phyloP scores from a whole-genome alignment of 1,284 basidiomycete genomes.

The Heterobasidion occidentale region DNA sequence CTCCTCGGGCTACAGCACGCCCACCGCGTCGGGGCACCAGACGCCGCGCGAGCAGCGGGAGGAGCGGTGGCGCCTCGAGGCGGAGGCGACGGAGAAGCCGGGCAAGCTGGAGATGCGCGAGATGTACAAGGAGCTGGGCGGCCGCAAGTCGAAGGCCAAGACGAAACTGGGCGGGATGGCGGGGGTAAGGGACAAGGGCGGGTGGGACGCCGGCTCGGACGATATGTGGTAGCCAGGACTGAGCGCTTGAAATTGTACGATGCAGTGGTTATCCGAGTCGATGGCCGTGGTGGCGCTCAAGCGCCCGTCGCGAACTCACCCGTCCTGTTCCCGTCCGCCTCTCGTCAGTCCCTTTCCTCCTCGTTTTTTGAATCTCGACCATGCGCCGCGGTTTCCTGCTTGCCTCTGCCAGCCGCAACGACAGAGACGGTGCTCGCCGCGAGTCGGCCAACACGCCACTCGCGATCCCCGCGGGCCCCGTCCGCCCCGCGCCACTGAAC shows the following conservation, averaged over 20 bases:
- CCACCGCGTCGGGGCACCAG: constrained; percentile 58
- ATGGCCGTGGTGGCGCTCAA: no score
- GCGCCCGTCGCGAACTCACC: no score
- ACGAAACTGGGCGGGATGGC: constrained; percentile 51
- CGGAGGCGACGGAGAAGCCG: constrained; percentile 43
- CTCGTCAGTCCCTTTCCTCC: neutral
- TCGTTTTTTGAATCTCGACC: neutral
- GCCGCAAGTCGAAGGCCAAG: constrained; percentile 59
- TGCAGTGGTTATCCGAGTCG: no score
- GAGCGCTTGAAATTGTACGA: neutral
- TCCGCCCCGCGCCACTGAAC: neutral
- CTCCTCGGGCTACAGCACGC: constrained; percentile 42
- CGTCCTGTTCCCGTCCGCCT: neutral
- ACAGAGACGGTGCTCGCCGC: neutral
- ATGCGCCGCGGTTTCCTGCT: neutral
- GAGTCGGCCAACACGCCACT: neutral
- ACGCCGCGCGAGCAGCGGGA: constrained; percentile 74
- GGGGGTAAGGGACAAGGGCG: constrained; percentile 57
- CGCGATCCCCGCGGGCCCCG: no score
- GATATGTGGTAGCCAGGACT: neutral
- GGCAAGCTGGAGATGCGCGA: constrained; percentile 79
- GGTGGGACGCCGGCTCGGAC: constrained; percentile 35
- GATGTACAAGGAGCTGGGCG: constrained; percentile 84
- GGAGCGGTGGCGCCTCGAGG: constrained; percentile 62
- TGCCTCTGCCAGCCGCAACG: neutral